Conservation (phyloP, 73 alveolate genomes). For the Stentor coeruleus region DNA sequence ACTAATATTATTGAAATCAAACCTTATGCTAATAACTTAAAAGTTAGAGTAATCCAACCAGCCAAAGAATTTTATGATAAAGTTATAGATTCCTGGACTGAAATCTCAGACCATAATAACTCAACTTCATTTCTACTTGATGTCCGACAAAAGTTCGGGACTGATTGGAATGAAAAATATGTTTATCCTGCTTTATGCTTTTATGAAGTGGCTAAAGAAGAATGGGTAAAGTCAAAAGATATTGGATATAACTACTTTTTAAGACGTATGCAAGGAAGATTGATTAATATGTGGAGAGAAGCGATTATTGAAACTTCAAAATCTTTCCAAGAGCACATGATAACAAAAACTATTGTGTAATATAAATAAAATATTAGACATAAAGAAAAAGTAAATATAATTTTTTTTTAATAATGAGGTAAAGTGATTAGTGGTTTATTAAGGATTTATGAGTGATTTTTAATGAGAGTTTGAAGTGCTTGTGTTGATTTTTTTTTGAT, state of each 20-base stretch:
- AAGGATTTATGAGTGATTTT: too few relatives aligned
- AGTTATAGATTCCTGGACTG: not conserved
- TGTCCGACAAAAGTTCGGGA: not conserved
- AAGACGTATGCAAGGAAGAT: not conserved
- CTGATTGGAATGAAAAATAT: not conserved
- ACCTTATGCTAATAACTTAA: not conserved
- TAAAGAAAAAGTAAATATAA: not conserved
- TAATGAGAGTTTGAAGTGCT: too few relatives aligned
- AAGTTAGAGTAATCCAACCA: slow-evolving; percentile 2
- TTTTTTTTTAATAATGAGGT: too few relatives aligned
- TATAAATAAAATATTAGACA: not conserved
- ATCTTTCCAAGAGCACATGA: slow-evolving; percentile 14
- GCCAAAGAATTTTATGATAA: not conserved
- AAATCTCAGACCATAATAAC: not conserved
- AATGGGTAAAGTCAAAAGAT: not conserved
- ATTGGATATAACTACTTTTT: not conserved
- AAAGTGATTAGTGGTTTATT: too few relatives aligned
- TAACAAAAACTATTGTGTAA: not conserved
- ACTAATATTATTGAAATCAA: not conserved
- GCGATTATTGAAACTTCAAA: not conserved
- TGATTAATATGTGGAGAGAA: not conserved
- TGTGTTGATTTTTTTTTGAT: too few relatives aligned
- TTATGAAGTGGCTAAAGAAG: not conserved
- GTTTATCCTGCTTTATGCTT: not conserved
- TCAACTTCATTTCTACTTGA: not conserved